Evolutionary conservation across 306 rosid species (phyloP), one percentile per base, ranked within the genome.

Genomic region (Fragaria iinumae): DNA sequence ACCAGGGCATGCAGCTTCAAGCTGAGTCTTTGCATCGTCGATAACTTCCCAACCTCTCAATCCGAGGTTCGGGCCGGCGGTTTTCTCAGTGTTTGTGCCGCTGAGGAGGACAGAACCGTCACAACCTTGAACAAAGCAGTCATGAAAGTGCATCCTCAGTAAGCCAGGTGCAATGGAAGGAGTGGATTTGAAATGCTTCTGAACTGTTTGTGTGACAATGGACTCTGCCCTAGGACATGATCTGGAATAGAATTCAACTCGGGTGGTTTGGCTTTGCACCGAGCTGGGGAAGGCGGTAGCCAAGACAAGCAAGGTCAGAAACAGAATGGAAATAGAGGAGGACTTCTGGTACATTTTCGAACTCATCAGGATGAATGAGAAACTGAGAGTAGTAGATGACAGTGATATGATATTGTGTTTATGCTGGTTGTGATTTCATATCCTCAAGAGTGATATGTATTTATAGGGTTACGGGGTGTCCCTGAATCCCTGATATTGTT

Each of bases 1-100:
- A 3, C 82, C 73, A 18, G 82, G 82, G 34, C 82, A 79, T 5
- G 73, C 72, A 25, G 77, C 77, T 64, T 79, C 82, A 38, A 79
- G 77, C 53, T 62, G 38, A 12, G 77, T 49, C 77, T 79, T 79
- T 14, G 82, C 82, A 6, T 72, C 82, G 67, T 72, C 67, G 18
- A 79, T 79, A 44, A 72, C 82, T n/a, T 72, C 77, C 43, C 57
- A 79, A 48, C 82, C 82, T 7, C 44, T 53, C 27, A 69, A n/a
- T 11, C 66, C 82, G 4, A 4, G 60, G 52, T 79, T 79, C 2
- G 71, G 73, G 0, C 45, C 66, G 2, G 77, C 44, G 2, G 62
- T 62, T 47, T 23, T 71, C 55, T 79, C 82, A 44, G 77, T 71
- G 34, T 41, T 53, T 0, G 77, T 11, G 21, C 82, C 82, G 16